Conservation (phyloP, 2,329 filamentous ascomycete genomes). For the Talaromyces sp. region DNA sequence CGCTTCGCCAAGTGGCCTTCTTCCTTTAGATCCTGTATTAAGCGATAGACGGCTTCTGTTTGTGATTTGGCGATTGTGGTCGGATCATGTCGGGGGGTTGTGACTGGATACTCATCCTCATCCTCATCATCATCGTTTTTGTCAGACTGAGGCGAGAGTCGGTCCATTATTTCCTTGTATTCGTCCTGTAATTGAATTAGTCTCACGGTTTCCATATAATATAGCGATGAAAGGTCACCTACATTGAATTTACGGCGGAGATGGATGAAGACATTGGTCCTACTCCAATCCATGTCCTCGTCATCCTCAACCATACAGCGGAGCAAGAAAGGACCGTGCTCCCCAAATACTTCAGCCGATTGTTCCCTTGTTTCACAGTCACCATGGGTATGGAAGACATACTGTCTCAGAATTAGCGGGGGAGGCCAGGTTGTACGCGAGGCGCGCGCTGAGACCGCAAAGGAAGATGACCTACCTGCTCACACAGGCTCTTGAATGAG, state of each 20-base stretch:
- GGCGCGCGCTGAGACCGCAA: neutral
- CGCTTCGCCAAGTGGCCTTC: conserved; percentile 46
- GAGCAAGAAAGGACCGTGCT: conserved; percentile 50
- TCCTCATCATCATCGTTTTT: conserved; percentile 18
- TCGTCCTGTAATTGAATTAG: conserved; percentile 31
- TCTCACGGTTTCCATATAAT: neutral
- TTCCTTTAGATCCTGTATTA: conserved; percentile 43
- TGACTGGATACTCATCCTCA: conserved; percentile 24
- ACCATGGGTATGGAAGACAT: conserved; percentile 45
- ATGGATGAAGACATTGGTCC: conserved; percentile 48
- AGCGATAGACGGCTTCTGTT: conserved; percentile 39
- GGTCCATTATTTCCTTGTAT: conserved; percentile 34
- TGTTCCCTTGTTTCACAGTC: conserved; percentile 49
- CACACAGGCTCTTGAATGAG: conserved; percentile 42
- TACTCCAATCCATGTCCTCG: conserved; percentile 49
- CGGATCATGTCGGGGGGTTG: conserved; percentile 28
- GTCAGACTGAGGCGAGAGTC: conserved; percentile 26
- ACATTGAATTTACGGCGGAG: conserved; percentile 48
- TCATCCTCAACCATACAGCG: conserved; percentile 50
- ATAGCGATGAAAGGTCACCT: conserved; percentile 7
- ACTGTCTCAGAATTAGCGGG: conserved; percentile 31
- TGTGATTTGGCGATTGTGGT: conserved; percentile 35
- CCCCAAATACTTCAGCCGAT: conserved; percentile 50
- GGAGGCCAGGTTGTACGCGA: neutral
- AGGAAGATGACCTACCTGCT: conserved; percentile 36